Conservation (phyloP, 225 moss, liverwort and hornwort species). For the Bryum argenteum region DNA sequence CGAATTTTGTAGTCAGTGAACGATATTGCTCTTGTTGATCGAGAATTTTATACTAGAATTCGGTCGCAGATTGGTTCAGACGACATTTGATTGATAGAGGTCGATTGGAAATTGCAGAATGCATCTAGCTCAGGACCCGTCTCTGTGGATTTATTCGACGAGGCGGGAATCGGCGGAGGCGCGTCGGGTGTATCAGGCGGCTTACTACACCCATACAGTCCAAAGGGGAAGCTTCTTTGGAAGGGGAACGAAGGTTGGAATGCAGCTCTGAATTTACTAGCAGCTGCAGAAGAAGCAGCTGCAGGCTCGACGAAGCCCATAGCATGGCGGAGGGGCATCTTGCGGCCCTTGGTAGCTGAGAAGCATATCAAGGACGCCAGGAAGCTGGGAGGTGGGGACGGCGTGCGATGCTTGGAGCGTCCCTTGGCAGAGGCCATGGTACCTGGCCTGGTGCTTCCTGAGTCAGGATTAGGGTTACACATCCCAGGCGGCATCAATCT, state of each 20-base stretch:
- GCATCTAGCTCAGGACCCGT: slow-evolving; percentile 60
- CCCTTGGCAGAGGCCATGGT: slow-evolving; percentile 60
- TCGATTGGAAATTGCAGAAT: slow-evolving; percentile 55
- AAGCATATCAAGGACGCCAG: slow-evolving; percentile 68
- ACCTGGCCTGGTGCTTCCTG: slow-evolving; percentile 73
- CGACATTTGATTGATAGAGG: slow-evolving; percentile 2
- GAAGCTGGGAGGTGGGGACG: slow-evolving; percentile 48
- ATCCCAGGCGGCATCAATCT: slow-evolving; percentile 86
- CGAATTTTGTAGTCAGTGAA: neutral
- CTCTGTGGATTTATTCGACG: slow-evolving; percentile 85
- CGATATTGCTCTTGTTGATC: neutral
- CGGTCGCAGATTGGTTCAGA: neutral
- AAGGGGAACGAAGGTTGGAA: slow-evolving; percentile 89
- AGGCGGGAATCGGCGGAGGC: slow-evolving; percentile 84
- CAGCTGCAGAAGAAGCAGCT: slow-evolving; percentile 73
- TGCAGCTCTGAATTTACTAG: slow-evolving; percentile 71
- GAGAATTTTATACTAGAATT: neutral
- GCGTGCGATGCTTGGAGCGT: slow-evolving; percentile 55
- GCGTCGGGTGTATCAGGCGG: slow-evolving; percentile 98
- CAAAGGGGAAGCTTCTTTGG: slow-evolving; percentile 93
- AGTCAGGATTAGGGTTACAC: slow-evolving; percentile 65
- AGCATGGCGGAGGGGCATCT: slow-evolving; percentile 93
- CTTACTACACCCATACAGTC: slow-evolving; percentile 82
- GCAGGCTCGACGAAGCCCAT: slow-evolving; percentile 43
- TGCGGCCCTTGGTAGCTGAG: slow-evolving; percentile 67